Conservation (phyloP, 225 moss, liverwort and hornwort species). For the Pseudoscleropodium purum region DNA sequence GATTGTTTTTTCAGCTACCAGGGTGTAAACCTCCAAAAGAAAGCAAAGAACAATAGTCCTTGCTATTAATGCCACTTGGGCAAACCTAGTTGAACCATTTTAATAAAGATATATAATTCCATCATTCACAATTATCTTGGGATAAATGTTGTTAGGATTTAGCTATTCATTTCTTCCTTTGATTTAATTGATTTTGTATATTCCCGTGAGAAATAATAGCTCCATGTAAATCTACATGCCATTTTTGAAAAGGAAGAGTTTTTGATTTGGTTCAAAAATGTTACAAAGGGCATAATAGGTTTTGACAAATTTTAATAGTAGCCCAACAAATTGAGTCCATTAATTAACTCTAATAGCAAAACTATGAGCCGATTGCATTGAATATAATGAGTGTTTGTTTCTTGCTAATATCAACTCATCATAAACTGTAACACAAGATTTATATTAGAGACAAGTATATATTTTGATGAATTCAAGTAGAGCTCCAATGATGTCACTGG, state of each 20-base stretch:
- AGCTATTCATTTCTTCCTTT: not conserved
- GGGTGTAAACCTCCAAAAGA: accelerated
- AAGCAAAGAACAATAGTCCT: not conserved
- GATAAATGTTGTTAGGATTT: not conserved
- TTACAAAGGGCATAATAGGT: not conserved
- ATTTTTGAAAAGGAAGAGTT: accelerated
- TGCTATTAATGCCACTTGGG: accelerated
- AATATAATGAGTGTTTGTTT: not conserved
- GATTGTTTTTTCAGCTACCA: not conserved
- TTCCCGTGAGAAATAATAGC: not conserved
- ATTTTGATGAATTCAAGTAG: not conserved
- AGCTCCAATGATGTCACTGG: not conserved
- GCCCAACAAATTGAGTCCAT: not conserved
- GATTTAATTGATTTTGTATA: accelerated
- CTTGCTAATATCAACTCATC: not conserved
- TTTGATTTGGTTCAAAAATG: accelerated
- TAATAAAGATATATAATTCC: too few relatives aligned
- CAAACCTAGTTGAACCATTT: not conserved
- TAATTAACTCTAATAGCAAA: not conserved
- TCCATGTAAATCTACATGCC: not conserved
- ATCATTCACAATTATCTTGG: not conserved
- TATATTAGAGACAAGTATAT: accelerated
- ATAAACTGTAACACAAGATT: accelerated
- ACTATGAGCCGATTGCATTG: not conserved
- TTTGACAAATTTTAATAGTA: not conserved